phyloP scores from a whole-genome alignment of 805 yeast genomes.

The Blastobotrys parvus region DNA sequence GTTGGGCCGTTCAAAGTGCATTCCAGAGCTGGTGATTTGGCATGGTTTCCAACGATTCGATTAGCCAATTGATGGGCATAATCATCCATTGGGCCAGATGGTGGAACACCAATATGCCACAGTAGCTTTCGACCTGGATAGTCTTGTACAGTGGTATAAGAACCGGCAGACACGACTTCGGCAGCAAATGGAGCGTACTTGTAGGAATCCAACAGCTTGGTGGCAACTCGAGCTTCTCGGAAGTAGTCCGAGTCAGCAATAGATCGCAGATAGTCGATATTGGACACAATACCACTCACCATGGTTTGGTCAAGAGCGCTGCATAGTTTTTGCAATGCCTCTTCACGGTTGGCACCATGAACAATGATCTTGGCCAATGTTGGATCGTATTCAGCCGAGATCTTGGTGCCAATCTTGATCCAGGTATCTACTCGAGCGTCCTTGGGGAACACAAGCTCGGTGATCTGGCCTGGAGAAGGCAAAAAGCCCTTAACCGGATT shows the following conservation, averaged over 20 bases:
- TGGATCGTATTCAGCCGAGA: constrained; percentile 94
- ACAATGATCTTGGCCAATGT: constrained; percentile 94
- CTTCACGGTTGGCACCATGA: constrained; percentile 81
- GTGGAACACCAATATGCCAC: constrained; percentile 95
- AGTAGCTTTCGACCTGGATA: constrained; percentile 82
- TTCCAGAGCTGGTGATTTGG: constrained; percentile 82
- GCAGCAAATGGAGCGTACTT: constrained; percentile 75
- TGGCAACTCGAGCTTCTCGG: constrained; percentile 71
- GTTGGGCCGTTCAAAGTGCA: constrained; percentile 84
- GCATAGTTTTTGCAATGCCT: constrained; percentile 69
- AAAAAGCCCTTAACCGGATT: constrained; percentile 90
- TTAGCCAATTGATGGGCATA: constrained; percentile 86
- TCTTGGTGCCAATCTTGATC: constrained; percentile 79
- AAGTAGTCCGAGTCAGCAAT: constrained; percentile 82
- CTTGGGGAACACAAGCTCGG: constrained; percentile 74
- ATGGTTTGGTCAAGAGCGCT: constrained; percentile 80
- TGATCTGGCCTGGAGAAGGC: constrained; percentile 94
- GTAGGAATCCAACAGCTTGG: constrained; percentile 78
- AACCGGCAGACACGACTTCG: constrained; percentile 83
- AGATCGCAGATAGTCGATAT: constrained; percentile 80
- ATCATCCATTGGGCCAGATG: constrained; percentile 97
- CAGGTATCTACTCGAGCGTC: constrained; percentile 95
- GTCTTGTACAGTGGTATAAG: constrained; percentile 94
- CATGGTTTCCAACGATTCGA: constrained; percentile 80
- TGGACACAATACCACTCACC: constrained; percentile 81